Evolutionary conservation across 2,329 filamentous ascomycete species (phyloP).

Genomic region (Elsinoe ampelina): DNA sequence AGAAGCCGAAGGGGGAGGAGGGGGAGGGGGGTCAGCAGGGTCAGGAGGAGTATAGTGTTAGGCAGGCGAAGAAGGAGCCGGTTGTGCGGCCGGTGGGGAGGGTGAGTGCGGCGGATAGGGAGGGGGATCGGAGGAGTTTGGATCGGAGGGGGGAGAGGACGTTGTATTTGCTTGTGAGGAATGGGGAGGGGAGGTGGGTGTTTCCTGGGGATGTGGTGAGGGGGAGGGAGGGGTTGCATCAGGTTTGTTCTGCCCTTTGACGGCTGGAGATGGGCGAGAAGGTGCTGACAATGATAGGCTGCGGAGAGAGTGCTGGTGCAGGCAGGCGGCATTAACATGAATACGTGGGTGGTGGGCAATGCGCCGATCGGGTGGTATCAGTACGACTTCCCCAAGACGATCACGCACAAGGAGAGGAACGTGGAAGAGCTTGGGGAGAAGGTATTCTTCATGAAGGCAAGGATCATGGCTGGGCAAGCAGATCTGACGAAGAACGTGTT

Average conservation of each 20-base stretch:
- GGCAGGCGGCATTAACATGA: constrained; percentile 87
- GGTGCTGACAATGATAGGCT: constrained; percentile 48
- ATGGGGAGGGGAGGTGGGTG: constrained; percentile 61
- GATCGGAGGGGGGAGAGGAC: constrained; percentile 72
- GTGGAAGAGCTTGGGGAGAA: constrained; percentile 57
- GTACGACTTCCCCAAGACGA: constrained; percentile 40
- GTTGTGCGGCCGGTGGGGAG: constrained; percentile 63
- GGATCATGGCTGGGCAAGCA: constrained; percentile 95
- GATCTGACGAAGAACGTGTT: constrained; percentile 63
- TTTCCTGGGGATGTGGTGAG: constrained; percentile 68
- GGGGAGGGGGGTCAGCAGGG: background rate
- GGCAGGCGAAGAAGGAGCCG: constrained; percentile 14
- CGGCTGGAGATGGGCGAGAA: background rate
- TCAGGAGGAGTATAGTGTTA: background rate
- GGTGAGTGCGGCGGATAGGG: constrained; percentile 67
- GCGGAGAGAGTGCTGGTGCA: constrained; percentile 69
- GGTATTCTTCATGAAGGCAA: constrained; percentile 90
- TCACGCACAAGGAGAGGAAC: constrained; percentile 23
- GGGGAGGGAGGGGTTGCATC: constrained; percentile 66
- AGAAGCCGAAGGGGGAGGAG: constrained; percentile 17
- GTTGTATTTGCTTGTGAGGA: constrained; percentile 78
- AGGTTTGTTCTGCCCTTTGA: constrained; percentile 50
- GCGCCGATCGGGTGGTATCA: constrained; percentile 76
- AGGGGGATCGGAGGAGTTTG: constrained; percentile 65
- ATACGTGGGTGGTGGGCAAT: constrained; percentile 93